A percentile compares a stretch with the other conserved stretches of the same genome.
Evolutionary conservation across 108 stramenopile species (phyloP).

Genomic region (Skeletonema costatum): DNA sequence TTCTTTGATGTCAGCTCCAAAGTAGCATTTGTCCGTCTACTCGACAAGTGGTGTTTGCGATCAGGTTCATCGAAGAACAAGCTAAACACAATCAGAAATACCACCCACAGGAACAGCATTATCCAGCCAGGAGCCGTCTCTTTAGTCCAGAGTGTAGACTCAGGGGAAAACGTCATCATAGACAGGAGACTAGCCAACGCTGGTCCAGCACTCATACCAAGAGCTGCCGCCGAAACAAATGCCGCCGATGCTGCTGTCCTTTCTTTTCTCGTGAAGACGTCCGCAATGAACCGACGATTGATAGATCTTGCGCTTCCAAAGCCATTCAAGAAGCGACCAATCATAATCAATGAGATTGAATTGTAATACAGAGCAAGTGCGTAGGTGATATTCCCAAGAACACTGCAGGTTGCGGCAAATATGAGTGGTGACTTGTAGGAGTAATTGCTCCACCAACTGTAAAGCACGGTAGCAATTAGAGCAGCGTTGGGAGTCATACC

Average conservation of each 20-base stretch:
- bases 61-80: constrained; percentile 74
- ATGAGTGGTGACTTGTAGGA: constrained; percentile 80
- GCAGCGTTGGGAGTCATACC: constrained; percentile 92
- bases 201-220: constrained; percentile 87
- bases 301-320: constrained; percentile 85
- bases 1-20: neutral
- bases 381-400: constrained; percentile 83
- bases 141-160: constrained; percentile 17
- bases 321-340: constrained; percentile 82
- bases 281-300: constrained; percentile 92
- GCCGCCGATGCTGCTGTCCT: constrained; percentile 80
- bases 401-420: constrained; percentile 62
- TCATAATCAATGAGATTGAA: constrained; percentile 65
- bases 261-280: constrained; percentile 57
- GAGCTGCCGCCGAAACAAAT: constrained; percentile 81
- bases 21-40: neutral
- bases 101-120: constrained; percentile 69
- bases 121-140: constrained; percentile 77
- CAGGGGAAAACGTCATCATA: constrained; percentile 16
- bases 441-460: constrained; percentile 81
- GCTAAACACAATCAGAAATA: constrained; percentile 54
- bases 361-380: constrained; percentile 70
- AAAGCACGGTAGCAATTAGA: constrained; percentile 69
- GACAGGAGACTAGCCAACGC: constrained; percentile 62
- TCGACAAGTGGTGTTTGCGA: constrained; percentile 4